Evolutionary conservation across 257 asterid genomes (phyloP), one percentile per base, ranked within the genome.

Genomic region (Pogostemon cablin): DNA sequence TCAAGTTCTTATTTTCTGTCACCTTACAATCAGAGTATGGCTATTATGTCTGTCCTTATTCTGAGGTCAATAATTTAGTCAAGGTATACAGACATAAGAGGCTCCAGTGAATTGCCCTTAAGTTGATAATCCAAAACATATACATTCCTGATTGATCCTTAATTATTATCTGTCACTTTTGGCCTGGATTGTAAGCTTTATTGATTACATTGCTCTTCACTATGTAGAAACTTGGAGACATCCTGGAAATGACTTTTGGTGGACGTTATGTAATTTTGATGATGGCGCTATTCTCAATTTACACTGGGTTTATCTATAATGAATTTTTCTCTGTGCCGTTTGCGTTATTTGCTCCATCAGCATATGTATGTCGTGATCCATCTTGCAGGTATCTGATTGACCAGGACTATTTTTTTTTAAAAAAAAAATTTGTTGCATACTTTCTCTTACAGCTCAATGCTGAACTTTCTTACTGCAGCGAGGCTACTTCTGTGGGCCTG

Each of bases 191-290:
- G 32, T 44, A 53, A 10, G 72, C 60, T 61, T 20, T 42, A 65
- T 37, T 72, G 62, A 74, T 73, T 65, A 62, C 34, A 47, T 71
- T 70, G 60, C 62, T 78, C 38, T 54, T 48, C 48, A 40, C 71
- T 49, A 68, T 89, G 90, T 92, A 95, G 99, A 91, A 95, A 90
- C 97, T 95, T 72, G 99, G 98, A 44, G 99, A 95, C 88, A 91
- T 95, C 75, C 88, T 82, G 93, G 99, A 91, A 68, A 90, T 95
- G 98, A 74, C 97, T 59, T 95, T 95, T 65, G 97, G 98, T 43
- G 99, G 99, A 68, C 97, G 99, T 72, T 95, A 95, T 68, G 96
- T 95, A 12, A 91, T 95, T 73, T 1, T 95, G 72, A n/a, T 95
- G 95, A 95, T 95, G 99, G 49, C 99, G 15, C 72, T 95, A 39